Conservation (phyloP, 768 basidiomycete genomes). For the Macrolepiota albuminosa region DNA sequence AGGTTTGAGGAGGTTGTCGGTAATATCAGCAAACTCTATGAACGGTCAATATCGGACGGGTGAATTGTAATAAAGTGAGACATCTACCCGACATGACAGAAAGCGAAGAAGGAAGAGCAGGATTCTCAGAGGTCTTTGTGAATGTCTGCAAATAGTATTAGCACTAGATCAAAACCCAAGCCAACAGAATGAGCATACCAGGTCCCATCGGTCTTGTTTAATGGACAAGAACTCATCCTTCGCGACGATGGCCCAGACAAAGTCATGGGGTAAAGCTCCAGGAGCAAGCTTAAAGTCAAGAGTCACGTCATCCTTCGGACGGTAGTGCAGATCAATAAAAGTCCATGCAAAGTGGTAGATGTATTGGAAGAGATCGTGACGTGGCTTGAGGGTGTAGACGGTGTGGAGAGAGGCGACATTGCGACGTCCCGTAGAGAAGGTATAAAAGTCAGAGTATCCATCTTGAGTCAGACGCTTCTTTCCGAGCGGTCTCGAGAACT, state of each 20-base stretch:
- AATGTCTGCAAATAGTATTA: slow-evolving; percentile 53
- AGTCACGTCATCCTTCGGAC: slow-evolving; percentile 61
- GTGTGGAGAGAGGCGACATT: slow-evolving; percentile 75
- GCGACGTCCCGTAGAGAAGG: slow-evolving; percentile 84
- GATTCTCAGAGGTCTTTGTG: slow-evolving; percentile 69
- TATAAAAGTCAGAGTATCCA: slow-evolving; percentile 76
- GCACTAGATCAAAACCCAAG: not conserved
- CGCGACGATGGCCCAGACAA: slow-evolving; percentile 79
- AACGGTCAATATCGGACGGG: slow-evolving; percentile 4
- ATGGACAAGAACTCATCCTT: slow-evolving; percentile 74
- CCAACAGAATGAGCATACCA: slow-evolving; percentile 48
- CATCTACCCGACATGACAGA: slow-evolving; percentile 71
- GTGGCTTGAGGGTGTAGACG: slow-evolving; percentile 70
- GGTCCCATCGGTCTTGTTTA: slow-evolving; percentile 76
- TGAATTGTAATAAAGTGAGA: not conserved
- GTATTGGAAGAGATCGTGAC: slow-evolving; percentile 76
- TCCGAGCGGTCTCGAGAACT: slow-evolving; percentile 68
- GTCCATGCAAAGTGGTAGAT: slow-evolving; percentile 56
- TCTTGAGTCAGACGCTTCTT: slow-evolving; percentile 54
- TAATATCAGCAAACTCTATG: slow-evolving; percentile 80
- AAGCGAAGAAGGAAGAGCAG: slow-evolving; percentile 52
- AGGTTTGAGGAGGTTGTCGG: slow-evolving; percentile 70
- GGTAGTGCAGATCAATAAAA: slow-evolving; percentile 74
- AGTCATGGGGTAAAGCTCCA: slow-evolving; percentile 49
- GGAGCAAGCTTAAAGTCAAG: slow-evolving; percentile 74